Percentiles rank a stretch among this genome's conserved stretches.
phyloP scores from a whole-genome alignment of 2,329 filamentous ascomycete genomes.

The Fusarium floridanum region DNA sequence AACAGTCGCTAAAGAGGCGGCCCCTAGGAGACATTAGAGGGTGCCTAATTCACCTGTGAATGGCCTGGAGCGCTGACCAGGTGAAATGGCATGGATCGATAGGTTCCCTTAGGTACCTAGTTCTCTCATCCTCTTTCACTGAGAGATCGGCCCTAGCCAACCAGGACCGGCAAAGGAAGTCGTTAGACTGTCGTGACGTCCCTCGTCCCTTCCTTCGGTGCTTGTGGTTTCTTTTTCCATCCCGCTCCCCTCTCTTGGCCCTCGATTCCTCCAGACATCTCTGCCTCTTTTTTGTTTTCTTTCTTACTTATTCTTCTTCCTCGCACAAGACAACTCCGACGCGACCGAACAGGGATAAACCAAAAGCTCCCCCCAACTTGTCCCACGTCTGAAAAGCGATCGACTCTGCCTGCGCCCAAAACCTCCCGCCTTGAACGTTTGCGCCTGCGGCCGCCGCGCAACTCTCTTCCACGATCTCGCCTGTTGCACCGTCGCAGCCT shows the following conservation, averaged over 20 bases:
- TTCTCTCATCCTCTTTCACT: neutral
- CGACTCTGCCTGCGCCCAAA: conserved; percentile 11
- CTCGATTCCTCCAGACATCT: conserved; percentile 19
- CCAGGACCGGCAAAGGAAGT: conserved; percentile 17
- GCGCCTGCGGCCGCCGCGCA: conserved; percentile 29
- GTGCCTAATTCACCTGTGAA: conserved; percentile 29
- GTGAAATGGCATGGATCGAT: neutral
- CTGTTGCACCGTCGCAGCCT: conserved; percentile 11
- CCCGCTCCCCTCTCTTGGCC: conserved; percentile 27
- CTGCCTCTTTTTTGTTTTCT: conserved; percentile 12
- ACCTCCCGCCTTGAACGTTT: conserved; percentile 21
- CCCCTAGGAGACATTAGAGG: conserved; percentile 7
- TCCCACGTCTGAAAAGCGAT: conserved; percentile 25
- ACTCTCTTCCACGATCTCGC: conserved; percentile 6
- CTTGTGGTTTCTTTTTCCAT: conserved; percentile 41
- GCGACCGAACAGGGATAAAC: conserved; percentile 21
- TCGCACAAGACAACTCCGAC: conserved; percentile 9
- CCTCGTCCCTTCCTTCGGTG: conserved; percentile 31
- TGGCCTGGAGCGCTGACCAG: conserved; percentile 8
- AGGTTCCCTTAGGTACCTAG: neutral
- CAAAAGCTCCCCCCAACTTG: conserved; percentile 12
- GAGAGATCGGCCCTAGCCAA: conserved; percentile 29
- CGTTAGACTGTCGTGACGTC: conserved; percentile 33
- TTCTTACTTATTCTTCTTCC: conserved; percentile 5
- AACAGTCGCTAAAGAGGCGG: conserved; percentile 3